Conservation (phyloP, 148 eudicot species). For the Pharnaceum exiguum region DNA sequence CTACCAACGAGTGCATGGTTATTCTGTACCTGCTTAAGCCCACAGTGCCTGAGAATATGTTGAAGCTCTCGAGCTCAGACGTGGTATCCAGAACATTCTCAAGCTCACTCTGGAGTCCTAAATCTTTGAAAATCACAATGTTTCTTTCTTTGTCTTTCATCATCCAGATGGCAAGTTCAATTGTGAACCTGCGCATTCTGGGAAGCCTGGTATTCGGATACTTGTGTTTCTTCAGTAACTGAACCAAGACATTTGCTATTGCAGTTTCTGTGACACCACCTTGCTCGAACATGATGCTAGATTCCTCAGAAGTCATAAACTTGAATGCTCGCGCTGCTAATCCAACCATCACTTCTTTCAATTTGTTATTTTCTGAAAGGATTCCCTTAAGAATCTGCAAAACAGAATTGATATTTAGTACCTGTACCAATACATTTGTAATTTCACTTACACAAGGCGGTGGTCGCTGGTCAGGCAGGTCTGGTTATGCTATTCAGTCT, state of each 20-base stretch:
- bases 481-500: too few relatives aligned
- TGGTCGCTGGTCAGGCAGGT: too few relatives aligned
- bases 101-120: conserved; percentile 60
- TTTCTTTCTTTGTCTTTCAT: conserved; percentile 50
- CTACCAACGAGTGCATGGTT: conserved; percentile 56
- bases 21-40: conserved; percentile 57
- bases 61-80: conserved; percentile 76
- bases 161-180: conserved; percentile 87
- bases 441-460: too few relatives aligned
- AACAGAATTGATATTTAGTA: not conserved
- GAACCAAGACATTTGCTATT: conserved; percentile 45
- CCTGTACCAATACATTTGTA: too few relatives aligned
- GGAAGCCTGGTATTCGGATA: conserved; percentile 57
- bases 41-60: conserved; percentile 75
- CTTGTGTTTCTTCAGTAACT: conserved; percentile 47
- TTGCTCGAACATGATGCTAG: conserved; percentile 36
- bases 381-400: conserved; percentile 68
- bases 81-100: conserved; percentile 67
- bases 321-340: conserved; percentile 67
- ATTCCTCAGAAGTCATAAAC: conserved; percentile 48
- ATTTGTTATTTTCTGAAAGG: conserved; percentile 50
- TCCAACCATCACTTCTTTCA: conserved; percentile 91
- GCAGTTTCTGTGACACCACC: conserved; percentile 43
- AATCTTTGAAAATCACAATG: conserved; percentile 33
- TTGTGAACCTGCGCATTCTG: conserved; percentile 67